These are phyloP conservation scores for Stagonosporopsis chrysanthemi DNA, from an alignment of 2,329 filamentous ascomycete species.

Conservation along the genomic window DNA sequence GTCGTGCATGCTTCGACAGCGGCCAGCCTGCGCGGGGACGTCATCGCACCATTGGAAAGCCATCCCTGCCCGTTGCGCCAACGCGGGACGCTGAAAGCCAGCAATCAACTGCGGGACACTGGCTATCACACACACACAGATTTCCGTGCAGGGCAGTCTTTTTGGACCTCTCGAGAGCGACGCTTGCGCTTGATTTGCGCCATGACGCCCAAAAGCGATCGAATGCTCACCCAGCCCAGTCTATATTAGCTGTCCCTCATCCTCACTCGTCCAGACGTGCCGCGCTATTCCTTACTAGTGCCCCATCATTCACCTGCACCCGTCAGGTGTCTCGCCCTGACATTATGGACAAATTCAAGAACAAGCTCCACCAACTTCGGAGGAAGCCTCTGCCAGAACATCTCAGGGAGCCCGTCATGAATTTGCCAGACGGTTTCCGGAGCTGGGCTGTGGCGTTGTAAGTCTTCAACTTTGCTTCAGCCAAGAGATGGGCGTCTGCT, in stretches of 20 bases:
- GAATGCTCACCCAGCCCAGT: slow-evolving; percentile 10
- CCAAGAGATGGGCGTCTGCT: not conserved
- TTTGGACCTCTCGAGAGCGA: not conserved
- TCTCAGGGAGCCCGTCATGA: slow-evolving; percentile 33
- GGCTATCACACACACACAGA: not conserved
- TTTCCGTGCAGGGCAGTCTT: not conserved
- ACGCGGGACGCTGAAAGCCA: slow-evolving; percentile 10
- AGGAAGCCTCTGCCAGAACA: slow-evolving; percentile 35
- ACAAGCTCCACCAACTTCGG: slow-evolving; percentile 37
- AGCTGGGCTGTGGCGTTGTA: slow-evolving; percentile 54
- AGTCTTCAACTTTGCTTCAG: slow-evolving; percentile 16
- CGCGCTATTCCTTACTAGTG: slow-evolving; percentile 22
- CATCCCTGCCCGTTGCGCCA: slow-evolving; percentile 10
- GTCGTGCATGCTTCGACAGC: slow-evolving; percentile 12
- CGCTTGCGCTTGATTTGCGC: slow-evolving; percentile 9
- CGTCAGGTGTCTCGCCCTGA: slow-evolving; percentile 30
- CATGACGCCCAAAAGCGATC: slow-evolving; percentile 21
- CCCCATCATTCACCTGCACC: slow-evolving; percentile 27
- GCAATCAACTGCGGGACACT: slow-evolving; percentile 9
- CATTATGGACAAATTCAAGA: slow-evolving; percentile 48
- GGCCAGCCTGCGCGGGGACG: slow-evolving; percentile 9
- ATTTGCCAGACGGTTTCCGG: slow-evolving; percentile 40
- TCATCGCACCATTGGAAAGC: slow-evolving; percentile 13
- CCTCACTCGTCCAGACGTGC: slow-evolving; percentile 18
- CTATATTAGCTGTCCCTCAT: slow-evolving; percentile 15